Evolutionary conservation across 2,329 filamentous ascomycete species (phyloP), one percentile per base, ranked within the genome.

Genomic region (Neoarthrinium moseri): DNA sequence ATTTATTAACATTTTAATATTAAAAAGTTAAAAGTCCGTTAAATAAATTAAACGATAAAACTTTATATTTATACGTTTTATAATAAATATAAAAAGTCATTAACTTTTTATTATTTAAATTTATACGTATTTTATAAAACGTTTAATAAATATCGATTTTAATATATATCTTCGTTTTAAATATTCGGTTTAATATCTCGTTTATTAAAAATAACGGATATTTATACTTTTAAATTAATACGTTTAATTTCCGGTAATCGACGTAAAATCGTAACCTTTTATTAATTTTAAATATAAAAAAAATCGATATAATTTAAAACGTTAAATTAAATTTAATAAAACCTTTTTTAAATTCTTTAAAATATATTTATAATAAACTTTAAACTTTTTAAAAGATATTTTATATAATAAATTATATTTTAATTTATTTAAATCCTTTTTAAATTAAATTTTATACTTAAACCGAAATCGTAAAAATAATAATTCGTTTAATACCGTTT

Each of bases 31-130:
- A 29, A 2, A 33, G 17, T 29, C 13, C n/a, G 13, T 42, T 46
- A 33, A 20, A 15, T 33, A 48, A 41, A 5, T 5, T 6, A 3
- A 48, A 48, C 2, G 6, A 8, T 2, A 48, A 20, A 21, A 48
- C 17, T 34, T 48, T 38, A 41, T 45, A 48, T 33, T 45, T 45
- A 44, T 45, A 48, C 12, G 21, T 23, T 13, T n/a, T 10, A 6
- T 45, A 48, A 34, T n/a, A 3, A 1, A 5, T 48, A 2, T 20
- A 12, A 10, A 48, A 48, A 8, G 23, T 45, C 2, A 20, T 48
- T 27, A 38, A 40, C 13, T 48, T 27, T 45, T 48, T n/a, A 3
- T 18, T 15, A 3, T 35, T 29, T 2, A 21, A 3, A 27, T 45
- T 20, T 21, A 48, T 45, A 4, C 15, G 8, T 1, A 48, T 45